phyloP scores from a whole-genome alignment of 805 yeast species.

The Suhomyces pyralidae region DNA sequence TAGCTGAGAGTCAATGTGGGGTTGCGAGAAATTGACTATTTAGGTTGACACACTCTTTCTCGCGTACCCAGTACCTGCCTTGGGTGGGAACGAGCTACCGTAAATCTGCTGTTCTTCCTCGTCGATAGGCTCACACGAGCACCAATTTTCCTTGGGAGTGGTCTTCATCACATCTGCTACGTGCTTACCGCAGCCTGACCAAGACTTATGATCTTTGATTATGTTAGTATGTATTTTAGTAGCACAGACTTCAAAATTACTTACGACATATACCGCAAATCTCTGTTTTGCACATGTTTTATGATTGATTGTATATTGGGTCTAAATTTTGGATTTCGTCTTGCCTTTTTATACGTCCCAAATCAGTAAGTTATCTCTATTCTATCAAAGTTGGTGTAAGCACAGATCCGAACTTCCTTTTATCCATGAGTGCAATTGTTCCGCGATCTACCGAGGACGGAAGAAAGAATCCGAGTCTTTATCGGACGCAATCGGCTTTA shows the following conservation, averaged over 20 bases:
- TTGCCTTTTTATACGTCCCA: background rate
- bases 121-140: conserved; percentile 50
- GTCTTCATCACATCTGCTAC: conserved; percentile 51
- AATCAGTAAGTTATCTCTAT: background rate
- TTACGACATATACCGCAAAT: conserved; percentile 37
- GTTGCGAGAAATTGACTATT: background rate
- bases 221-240: background rate
- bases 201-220: conserved; percentile 45
- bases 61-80: conserved; percentile 60
- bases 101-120: conserved; percentile 25
- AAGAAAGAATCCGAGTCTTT: background rate
- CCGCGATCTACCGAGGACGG: conserved; percentile 3
- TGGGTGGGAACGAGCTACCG: conserved; percentile 47
- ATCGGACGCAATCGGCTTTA: background rate
- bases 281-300: conserved; percentile 33
- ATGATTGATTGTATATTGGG: too few species aligned
- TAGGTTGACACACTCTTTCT: background rate
- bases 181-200: conserved; percentile 67
- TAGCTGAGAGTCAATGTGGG: background rate
- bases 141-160: conserved; percentile 49
- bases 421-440: background rate
- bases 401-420: background rate
- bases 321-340: background rate
- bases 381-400: background rate
- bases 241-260: conserved; percentile 2